Conservation (phyloP, 2,329 filamentous ascomycete species). For the Diplodia scrobiculata region DNA sequence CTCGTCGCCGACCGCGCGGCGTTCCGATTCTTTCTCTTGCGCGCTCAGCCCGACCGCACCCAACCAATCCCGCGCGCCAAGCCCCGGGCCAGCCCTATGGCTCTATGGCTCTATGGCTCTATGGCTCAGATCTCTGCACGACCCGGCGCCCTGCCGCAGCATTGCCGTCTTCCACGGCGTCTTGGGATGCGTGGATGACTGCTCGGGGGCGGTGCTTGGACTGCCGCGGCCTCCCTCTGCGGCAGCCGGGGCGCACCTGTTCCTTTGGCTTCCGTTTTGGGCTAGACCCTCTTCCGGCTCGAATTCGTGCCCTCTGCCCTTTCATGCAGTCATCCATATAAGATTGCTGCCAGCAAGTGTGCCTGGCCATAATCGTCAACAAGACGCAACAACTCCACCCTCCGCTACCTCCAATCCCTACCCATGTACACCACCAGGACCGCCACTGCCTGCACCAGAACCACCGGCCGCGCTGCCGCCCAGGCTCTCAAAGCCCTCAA, state of each 20-base stretch:
- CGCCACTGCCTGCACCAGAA: constrained; percentile 8
- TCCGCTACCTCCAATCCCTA: background rate
- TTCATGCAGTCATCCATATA: constrained; percentile 21
- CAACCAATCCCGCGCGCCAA: background rate
- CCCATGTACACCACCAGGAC: constrained; percentile 28
- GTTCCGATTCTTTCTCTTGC: constrained; percentile 20
- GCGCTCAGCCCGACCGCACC: background rate
- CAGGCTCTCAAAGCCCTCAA: constrained; percentile 36
- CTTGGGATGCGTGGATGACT: constrained; percentile 4
- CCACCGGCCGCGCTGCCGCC: constrained; percentile 7
- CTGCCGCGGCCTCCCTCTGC: background rate
- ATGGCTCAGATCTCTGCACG: constrained; percentile 15
- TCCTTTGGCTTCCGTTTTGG: background rate
- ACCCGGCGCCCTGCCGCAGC: background rate
- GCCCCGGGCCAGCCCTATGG: constrained; percentile 17
- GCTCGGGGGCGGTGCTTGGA: background rate
- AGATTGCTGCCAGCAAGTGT: constrained; percentile 1
- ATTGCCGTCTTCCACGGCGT: constrained; percentile 1
- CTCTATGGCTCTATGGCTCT: too few relatives aligned
- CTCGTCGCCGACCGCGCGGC: constrained; percentile 3
- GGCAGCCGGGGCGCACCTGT: background rate
- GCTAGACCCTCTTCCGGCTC: constrained; percentile 12
- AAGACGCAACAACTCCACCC: background rate
- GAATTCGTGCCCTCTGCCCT: constrained; percentile 18
- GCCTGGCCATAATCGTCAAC: background rate